These are phyloP conservation scores for Globisporangium sylvaticum DNA, from an alignment of 352 stramenopile species.

Conservation along the genomic window DNA sequence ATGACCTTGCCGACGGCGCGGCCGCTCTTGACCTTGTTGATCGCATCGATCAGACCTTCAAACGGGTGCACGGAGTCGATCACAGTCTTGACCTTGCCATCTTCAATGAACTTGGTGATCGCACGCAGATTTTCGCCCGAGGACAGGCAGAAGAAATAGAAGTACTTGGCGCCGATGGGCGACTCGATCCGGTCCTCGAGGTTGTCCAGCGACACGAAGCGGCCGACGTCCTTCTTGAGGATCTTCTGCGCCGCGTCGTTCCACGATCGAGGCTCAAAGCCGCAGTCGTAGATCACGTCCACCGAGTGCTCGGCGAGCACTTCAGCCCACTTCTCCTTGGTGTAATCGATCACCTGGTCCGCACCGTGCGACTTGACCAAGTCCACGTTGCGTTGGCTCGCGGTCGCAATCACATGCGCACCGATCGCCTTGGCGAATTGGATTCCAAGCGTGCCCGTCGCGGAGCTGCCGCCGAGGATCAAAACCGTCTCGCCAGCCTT, in stretches of 20 bases:
- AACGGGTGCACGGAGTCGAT: constrained; percentile 5
- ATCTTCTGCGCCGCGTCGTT: constrained; percentile 26
- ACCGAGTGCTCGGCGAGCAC: constrained; percentile 24
- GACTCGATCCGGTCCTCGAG: constrained; percentile 31
- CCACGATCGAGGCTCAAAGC: constrained; percentile 26
- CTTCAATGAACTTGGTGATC: constrained; percentile 3
- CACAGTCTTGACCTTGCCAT: not conserved
- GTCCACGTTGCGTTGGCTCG: constrained; percentile 21
- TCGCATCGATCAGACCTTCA: constrained; percentile 1
- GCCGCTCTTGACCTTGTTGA: not conserved
- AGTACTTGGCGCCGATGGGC: constrained; percentile 32
- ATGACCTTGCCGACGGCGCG: constrained; percentile 9
- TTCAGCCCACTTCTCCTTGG: constrained; percentile 26
- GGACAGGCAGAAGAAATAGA: not conserved
- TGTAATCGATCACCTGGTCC: constrained; percentile 65
- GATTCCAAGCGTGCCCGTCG: constrained; percentile 22
- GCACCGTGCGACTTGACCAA: constrained; percentile 43
- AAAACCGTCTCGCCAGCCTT: constrained; percentile 23
- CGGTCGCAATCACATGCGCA: constrained; percentile 15
- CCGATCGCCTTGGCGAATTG: constrained; percentile 24
- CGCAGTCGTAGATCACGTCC: constrained; percentile 33
- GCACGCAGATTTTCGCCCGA: not conserved
- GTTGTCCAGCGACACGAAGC: constrained; percentile 35
- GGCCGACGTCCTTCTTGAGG: constrained; percentile 23
- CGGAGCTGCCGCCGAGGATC: constrained; percentile 23